phyloP scores from a whole-genome alignment of 2,329 filamentous ascomycete species.

The Catunica adiposa region DNA sequence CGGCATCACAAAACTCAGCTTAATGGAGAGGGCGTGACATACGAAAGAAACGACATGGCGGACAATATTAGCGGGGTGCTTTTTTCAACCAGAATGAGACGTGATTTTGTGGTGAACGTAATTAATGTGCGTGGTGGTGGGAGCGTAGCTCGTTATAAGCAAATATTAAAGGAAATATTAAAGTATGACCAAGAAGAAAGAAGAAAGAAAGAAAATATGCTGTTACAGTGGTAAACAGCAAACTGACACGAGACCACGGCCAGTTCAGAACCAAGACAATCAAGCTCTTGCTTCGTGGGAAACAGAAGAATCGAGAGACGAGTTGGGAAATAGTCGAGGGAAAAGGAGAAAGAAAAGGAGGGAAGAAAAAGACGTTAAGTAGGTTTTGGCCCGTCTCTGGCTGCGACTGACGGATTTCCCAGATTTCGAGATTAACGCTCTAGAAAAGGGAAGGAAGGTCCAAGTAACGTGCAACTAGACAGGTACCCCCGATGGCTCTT shows the following conservation, averaged over 20 bases:
- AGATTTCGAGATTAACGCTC: background rate
- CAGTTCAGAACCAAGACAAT: slow-evolving; percentile 2
- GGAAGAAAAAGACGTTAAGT: slow-evolving; percentile 4
- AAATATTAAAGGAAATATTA: slow-evolving; percentile 3
- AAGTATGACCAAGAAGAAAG: slow-evolving; percentile 2
- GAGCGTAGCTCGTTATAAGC: background rate
- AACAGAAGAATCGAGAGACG: slow-evolving; percentile 1
- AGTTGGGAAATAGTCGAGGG: background rate
- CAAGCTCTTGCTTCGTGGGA: background rate
- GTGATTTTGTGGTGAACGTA: background rate
- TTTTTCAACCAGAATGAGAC: background rate
- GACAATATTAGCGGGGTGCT: background rate
- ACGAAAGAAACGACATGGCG: slow-evolving; percentile 13
- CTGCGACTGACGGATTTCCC: background rate
- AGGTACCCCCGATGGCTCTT: background rate
- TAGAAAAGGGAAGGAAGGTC: background rate
- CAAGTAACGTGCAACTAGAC: background rate
- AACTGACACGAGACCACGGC: slow-evolving; percentile 2
- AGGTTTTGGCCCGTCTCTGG: background rate
- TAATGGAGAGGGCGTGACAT: slow-evolving; percentile 2
- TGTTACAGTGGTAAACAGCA: background rate
- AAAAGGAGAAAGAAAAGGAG: slow-evolving; percentile 5
- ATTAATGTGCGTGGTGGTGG: background rate
- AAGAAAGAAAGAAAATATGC: background rate
- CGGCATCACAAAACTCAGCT: background rate